A percentile compares a stretch with the other conserved stretches of the same genome.
Conservation (phyloP, 306 rosid species). For the Vachellia collinsii region DNA sequence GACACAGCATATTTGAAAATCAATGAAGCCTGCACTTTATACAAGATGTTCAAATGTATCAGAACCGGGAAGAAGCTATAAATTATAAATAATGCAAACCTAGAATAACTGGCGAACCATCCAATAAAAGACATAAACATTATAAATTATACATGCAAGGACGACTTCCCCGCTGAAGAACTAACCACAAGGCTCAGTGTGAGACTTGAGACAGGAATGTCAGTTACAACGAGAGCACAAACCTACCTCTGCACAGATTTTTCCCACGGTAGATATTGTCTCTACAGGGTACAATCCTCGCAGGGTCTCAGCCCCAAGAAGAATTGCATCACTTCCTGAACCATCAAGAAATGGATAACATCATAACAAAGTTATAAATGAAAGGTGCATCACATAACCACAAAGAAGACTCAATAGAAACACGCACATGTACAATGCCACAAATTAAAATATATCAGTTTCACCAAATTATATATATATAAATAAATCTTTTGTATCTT, state of each 20-base stretch:
- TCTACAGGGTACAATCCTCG: constrained; percentile 90
- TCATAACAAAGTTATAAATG: constrained; percentile 8
- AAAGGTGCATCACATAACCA: not conserved
- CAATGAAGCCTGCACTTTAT: not conserved
- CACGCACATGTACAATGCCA: not conserved
- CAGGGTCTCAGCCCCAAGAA: constrained; percentile 92
- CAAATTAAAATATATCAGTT: not conserved
- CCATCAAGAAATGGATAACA: constrained; percentile 1
- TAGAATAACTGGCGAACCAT: not conserved
- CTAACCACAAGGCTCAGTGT: not conserved
- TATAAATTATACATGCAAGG: not conserved
- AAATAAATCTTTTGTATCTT: too few species aligned
- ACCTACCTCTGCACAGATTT: constrained; percentile 82
- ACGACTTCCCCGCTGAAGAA: not conserved
- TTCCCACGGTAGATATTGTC: constrained; percentile 86
- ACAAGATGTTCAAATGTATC: not conserved
- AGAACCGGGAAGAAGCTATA: not conserved
- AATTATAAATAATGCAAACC: not conserved
- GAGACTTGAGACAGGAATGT: not conserved
- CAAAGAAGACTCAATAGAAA: not conserved
- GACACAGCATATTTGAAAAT: not conserved
- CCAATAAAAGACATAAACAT: not conserved
- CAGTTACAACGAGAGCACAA: constrained; percentile 8
- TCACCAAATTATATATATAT: not conserved
- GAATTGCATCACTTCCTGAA: constrained; percentile 92